A percentile compares a stretch with the other conserved stretches of the same genome.
Evolutionary conservation across 176 grass and related monocot species (phyloP).

Genomic region (Oryza coarctata): DNA sequence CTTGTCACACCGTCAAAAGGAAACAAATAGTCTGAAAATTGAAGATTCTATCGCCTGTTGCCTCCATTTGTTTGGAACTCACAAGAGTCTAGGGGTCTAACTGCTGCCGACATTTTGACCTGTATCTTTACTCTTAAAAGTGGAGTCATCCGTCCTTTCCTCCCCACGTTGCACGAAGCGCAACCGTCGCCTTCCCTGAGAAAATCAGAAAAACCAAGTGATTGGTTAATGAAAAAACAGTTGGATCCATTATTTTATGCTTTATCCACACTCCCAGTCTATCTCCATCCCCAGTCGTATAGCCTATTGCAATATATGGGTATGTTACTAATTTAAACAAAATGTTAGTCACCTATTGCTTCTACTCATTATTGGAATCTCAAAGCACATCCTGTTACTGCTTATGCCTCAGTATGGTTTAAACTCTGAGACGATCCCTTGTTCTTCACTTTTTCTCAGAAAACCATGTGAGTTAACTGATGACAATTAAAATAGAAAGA

Average conservation of each 20-base stretch:
- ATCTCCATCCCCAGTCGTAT: too few relatives aligned
- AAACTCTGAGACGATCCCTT: not conserved
- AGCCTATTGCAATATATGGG: too few relatives aligned
- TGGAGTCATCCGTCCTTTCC: too few relatives aligned
- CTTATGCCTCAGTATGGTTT: not conserved
- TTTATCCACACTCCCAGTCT: too few relatives aligned
- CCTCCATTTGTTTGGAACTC: slow-evolving; percentile 21
- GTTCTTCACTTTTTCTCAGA: not conserved
- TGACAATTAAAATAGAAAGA: not conserved
- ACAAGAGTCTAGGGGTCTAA: not conserved
- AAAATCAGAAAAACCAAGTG: too few relatives aligned
- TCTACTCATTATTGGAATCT: slow-evolving; percentile 2
- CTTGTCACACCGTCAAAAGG: not conserved
- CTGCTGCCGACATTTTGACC: not conserved
- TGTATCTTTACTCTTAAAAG: too few relatives aligned
- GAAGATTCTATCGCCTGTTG: not conserved
- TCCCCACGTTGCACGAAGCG: too few relatives aligned
- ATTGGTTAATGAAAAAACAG: too few relatives aligned
- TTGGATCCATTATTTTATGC: too few relatives aligned
- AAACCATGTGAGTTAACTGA: not conserved
- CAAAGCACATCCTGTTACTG: not conserved
- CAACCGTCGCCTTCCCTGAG: too few relatives aligned
- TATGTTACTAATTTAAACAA: slow-evolving; percentile 7
- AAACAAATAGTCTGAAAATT: not conserved
- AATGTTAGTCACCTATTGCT: not conserved